Base-by-base conservation (phyloP, 805 yeast species). In the Lipomyces mesembrius region DNA sequence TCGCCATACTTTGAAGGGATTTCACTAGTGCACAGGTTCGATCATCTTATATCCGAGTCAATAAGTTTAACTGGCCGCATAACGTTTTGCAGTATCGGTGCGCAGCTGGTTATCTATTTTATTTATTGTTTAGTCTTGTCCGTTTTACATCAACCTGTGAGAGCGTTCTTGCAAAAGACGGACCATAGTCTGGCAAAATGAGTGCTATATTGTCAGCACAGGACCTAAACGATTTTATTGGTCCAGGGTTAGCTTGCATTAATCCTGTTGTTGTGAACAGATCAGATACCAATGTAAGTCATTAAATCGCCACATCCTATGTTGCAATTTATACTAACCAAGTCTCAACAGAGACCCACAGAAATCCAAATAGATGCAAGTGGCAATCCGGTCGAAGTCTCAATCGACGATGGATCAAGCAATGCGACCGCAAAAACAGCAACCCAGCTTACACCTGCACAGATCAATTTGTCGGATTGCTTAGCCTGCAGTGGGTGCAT, bases 401-500 rank as follows among this genome's bases (percentile, higher is more conserved):
- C 88, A 5, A 83, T 84, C 57, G 85, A 85, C 58, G 65, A 63
- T 27, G 65, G 68, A 3, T 25, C 29, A 25, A 25, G 34, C 17
- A 68, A 67, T 17, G 71, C 81, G 22, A 29, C 27, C n/a, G 43
- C 60, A n/a, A 25, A 55, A 11, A 25, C 59, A 17, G 20, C 64
- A n/a, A 66, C 66, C 6, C 49, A 66, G 14, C 80, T 92, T 6
- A 83, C 88, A 34, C 87, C 92, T 61, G 98, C 98, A 0, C 94
- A 90, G 70, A 94, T 95, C 58, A 89, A 95, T 1, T 79, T 95
- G 60, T 88, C 92, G 22, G 99, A 95, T 80, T 95, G 99, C 78
- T 81, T 95, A 62, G 99, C 99, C 0, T 95, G 99, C 75, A 87
- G 96, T 8, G 99, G 99, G 0, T 95, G 99, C 77, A 92, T 95